Conservation (phyloP, 371 early-diverging fungal species). For the Syncephalastrum monosporum region DNA sequence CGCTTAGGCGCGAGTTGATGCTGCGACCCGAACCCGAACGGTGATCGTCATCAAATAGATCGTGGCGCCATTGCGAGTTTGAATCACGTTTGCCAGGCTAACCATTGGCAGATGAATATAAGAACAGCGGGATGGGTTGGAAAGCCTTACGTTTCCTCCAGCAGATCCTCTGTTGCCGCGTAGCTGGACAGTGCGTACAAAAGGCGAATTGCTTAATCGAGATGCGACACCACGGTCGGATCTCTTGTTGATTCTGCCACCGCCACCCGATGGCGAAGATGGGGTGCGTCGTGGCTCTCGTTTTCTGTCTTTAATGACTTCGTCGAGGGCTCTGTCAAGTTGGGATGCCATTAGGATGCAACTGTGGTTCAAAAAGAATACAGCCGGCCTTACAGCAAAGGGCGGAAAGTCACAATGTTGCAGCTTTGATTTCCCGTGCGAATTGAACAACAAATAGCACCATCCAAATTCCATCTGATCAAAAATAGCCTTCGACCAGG, state of each 20-base stretch:
- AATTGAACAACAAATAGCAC: too few species aligned
- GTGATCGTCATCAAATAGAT: conserved; percentile 33
- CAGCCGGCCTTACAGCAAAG: too few species aligned
- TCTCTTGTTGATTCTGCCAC: conserved; percentile 34
- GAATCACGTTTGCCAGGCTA: conserved; percentile 23
- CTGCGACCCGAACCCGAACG: conserved; percentile 8
- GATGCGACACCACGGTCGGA: conserved; percentile 12
- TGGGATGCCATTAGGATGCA: conserved; percentile 29
- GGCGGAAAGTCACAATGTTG: too few species aligned
- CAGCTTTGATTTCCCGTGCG: too few species aligned
- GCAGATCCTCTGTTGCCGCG: conserved; percentile 12
- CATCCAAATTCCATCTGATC: too few species aligned
- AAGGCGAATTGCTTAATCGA: conserved; percentile 19
- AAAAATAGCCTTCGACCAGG: too few species aligned
- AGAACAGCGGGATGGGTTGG: background rate
- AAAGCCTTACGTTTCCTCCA: background rate
- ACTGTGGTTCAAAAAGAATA: background rate
- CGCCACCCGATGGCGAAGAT: conserved; percentile 13
- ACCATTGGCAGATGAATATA: background rate
- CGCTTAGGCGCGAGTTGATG: conserved; percentile 32
- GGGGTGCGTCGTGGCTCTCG: conserved; percentile 16
- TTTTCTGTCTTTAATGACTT: conserved; percentile 47
- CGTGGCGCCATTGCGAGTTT: conserved; percentile 34
- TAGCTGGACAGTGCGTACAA: conserved; percentile 40
- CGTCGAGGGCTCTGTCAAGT: conserved; percentile 53